Base-by-base conservation (phyloP, 2,329 filamentous ascomycete genomes). In the Fusarium bulbicola region DNA sequence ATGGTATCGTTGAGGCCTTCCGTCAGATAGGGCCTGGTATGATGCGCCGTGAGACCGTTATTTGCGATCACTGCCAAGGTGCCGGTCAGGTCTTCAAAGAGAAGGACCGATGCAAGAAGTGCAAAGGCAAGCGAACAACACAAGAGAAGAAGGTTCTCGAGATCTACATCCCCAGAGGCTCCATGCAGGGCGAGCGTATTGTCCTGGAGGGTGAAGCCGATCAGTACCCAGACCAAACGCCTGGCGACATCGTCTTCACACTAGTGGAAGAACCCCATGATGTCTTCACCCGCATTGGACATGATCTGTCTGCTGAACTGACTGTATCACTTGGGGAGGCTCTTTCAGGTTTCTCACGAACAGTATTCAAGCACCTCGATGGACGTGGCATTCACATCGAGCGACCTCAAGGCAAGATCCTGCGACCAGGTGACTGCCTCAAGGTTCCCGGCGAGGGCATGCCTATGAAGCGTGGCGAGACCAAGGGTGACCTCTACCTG, bases 81-180 rank as follows among this genome's bases (percentile, higher is more conserved):
- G 89, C 91, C n/a, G 96, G 96, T 11, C 91, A 92, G 79, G 91
- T 95, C 79, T 97, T 91, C 85, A 95, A 95, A 82, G 94, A 97
- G 80, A 98, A 98, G 86, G 96, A 99, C 80, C 94, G 94, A 80
- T 99, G 96, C 87, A 97, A 97, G 88, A 98, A 96, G 86, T 99
- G 96, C 90, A 98, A 98, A 85, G 96, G 96, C 79, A 93, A 93
- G 82, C 90, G 94, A 71, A 95, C 94, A 20, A 90, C 91, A 49
- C 92, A 95, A 78, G 93, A 96, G 83, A 96, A 93, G 83, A 99
- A 98, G 85, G 93, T 95, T 7, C 87, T 99, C 68, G 96, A 99
- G 84, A 92, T 99, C 59, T 98, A 98, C 85, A 97, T 99, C 68
- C 95, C 95, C 15, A 91, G 93, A 59, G 95, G 95, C 52, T 92